Percentiles rank a stretch among this genome's conserved stretches.
Conservation (phyloP, 2,329 filamentous ascomycete genomes). For the Apiospora kogelbergensis region DNA sequence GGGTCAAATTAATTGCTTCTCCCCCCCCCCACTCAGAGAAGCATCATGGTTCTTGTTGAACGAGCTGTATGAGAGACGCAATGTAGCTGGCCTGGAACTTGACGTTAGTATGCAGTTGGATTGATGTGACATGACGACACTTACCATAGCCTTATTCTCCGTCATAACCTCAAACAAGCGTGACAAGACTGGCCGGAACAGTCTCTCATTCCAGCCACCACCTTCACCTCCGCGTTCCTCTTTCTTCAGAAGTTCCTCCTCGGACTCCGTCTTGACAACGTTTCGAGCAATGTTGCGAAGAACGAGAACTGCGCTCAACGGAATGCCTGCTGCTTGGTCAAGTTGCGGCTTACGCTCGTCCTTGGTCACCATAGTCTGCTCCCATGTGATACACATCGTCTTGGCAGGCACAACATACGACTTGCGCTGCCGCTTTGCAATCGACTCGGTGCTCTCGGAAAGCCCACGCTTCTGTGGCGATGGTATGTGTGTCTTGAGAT, state of each 20-base stretch:
- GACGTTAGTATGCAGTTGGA: background rate
- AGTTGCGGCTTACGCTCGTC: conserved; percentile 60
- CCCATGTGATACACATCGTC: conserved; percentile 53
- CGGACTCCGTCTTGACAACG: conserved; percentile 58
- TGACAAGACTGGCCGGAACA: conserved; percentile 66
- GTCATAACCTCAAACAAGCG: conserved; percentile 69
- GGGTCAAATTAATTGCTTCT: background rate
- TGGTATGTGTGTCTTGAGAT: conserved; percentile 69
- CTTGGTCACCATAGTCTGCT: conserved; percentile 55
- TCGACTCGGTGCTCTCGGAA: conserved; percentile 25
- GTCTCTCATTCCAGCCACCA: conserved; percentile 63
- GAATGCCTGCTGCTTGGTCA: conserved; percentile 71
- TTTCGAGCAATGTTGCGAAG: conserved; percentile 76
- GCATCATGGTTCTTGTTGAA: conserved; percentile 17
- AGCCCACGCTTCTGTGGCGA: conserved; percentile 31
- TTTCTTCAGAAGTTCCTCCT: conserved; percentile 52
- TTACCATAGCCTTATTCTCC: conserved; percentile 63
- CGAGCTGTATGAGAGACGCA: conserved; percentile 24
- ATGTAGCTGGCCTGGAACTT: conserved; percentile 21
- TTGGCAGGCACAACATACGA: conserved; percentile 55
- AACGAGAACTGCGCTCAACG: conserved; percentile 75
- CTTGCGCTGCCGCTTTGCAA: conserved; percentile 35
- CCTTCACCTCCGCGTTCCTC: conserved; percentile 47
- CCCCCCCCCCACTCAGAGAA: background rate
- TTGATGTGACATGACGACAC: conserved; percentile 18